These are phyloP conservation scores for Keithomyces neogunnii DNA, from an alignment of 2,329 filamentous ascomycete species.

Conservation along the genomic window DNA sequence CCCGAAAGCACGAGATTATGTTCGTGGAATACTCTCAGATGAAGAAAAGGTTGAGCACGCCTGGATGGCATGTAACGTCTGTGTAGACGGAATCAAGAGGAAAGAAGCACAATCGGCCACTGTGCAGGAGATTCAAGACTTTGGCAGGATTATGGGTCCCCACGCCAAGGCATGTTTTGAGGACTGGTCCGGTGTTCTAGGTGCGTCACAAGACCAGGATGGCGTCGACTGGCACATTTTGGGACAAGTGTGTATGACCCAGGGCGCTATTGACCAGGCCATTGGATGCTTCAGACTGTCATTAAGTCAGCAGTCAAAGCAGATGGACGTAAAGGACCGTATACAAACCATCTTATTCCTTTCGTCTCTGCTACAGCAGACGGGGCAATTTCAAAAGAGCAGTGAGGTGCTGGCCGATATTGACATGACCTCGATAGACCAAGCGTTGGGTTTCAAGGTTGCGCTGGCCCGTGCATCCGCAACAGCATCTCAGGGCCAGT, in stretches of 20 bases:
- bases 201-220: conserved; percentile 16
- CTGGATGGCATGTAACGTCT: conserved; percentile 17
- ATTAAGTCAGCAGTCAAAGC: conserved; percentile 7
- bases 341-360: conserved; percentile 15
- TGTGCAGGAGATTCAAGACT: conserved; percentile 15
- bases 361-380: conserved; percentile 13
- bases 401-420: conserved; percentile 13
- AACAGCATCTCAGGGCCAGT: conserved; percentile 13
- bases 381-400: conserved; percentile 10
- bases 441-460: conserved; percentile 14
- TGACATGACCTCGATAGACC: conserved; percentile 14
- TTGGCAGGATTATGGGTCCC: conserved; percentile 17
- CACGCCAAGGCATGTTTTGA: conserved; percentile 19
- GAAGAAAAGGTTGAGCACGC: conserved; percentile 13
- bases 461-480: conserved; percentile 15
- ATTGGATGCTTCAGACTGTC: conserved; percentile 18
- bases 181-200: conserved; percentile 14
- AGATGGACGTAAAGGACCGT: conserved; percentile 11
- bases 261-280: conserved; percentile 15
- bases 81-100: conserved; percentile 14
- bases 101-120: conserved; percentile 12
- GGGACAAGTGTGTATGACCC: conserved; percentile 20
- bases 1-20: conserved; percentile 11
- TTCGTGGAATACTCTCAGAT: conserved; percentile 12
- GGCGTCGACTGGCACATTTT: conserved; percentile 30